Percentiles rank a stretch among this genome's conserved stretches.
phyloP scores from a whole-genome alignment of 345 rosid species.

The Populus alba region DNA sequence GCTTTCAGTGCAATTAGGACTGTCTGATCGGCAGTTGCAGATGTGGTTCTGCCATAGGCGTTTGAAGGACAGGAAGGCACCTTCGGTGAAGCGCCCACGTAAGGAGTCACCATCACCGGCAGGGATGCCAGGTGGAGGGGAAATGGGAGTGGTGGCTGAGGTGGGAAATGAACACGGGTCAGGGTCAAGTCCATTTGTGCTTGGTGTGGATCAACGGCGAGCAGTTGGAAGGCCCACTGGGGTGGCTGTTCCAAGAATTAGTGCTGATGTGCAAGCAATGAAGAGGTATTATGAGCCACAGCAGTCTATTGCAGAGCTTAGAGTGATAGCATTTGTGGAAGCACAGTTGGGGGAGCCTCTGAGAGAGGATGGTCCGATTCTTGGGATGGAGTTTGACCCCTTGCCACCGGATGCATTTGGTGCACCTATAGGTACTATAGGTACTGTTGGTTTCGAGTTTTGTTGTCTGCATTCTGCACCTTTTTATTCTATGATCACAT shows the following conservation, averaged over 20 bases:
- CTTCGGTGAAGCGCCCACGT: conserved; percentile 44
- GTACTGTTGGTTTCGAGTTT: conserved; percentile 25
- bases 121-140: conserved; percentile 22
- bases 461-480: neutral
- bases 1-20: conserved; percentile 69
- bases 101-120: conserved; percentile 39
- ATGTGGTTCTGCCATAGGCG: conserved; percentile 99
- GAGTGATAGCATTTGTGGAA: conserved; percentile 71
- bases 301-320: conserved; percentile 38
- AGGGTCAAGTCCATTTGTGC: conserved; percentile 32
- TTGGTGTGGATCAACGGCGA: conserved; percentile 40
- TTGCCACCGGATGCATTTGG: conserved; percentile 98
- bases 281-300: conserved; percentile 57
- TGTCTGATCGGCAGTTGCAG: conserved; percentile 86
- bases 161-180: conserved; percentile 27
- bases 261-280: conserved; percentile 41
- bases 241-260: conserved; percentile 44
- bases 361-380: conserved; percentile 80
- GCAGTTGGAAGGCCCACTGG: conserved; percentile 34
- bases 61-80: conserved; percentile 73
- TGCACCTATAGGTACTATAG: conserved; percentile 77
- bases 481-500: neutral
- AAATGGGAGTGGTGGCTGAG: conserved; percentile 24
- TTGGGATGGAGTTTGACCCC: conserved; percentile 94
- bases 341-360: conserved; percentile 77